Evolutionary conservation across 1,284 basidiomycete genomes (phyloP).

Genomic region (Cutaneotrichosporon cyanovorans): DNA sequence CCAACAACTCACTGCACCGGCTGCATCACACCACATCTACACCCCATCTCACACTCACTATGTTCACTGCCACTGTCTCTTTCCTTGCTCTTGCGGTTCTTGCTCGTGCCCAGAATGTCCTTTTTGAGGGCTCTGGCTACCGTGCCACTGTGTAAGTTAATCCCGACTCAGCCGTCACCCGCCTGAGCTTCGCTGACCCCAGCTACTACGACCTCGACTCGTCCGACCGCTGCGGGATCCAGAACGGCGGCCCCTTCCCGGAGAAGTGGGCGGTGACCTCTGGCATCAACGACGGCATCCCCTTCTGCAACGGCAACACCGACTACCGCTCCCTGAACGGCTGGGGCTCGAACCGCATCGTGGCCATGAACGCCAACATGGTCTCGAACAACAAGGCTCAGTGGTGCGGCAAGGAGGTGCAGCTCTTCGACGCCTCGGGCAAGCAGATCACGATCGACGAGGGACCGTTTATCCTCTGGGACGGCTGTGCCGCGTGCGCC

Average conservation of each 20-base stretch:
- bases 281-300: conserved; percentile 14
- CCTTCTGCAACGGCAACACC: conserved; percentile 10
- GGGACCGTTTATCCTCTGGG: conserved; percentile 31
- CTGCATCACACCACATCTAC: too few relatives aligned
- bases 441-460: conserved; percentile 25
- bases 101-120: conserved; percentile 12
- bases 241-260: conserved; percentile 15
- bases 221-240: conserved; percentile 8
- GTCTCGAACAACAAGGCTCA: conserved; percentile 8
- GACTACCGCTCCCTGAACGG: conserved; percentile 6
- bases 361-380: conserved; percentile 21
- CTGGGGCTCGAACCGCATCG: conserved; percentile 14
- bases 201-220: conserved; percentile 19
- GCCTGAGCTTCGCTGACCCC: neutral
- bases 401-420: conserved; percentile 25
- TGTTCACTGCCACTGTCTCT: conserved; percentile 5
- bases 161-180: too few relatives aligned
- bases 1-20: too few relatives aligned
- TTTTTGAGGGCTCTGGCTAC: conserved; percentile 6
- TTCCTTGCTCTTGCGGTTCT: conserved; percentile 6
- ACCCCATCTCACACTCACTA: conserved; percentile 2
- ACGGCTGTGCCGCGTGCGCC: conserved; percentile 27
- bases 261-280: conserved; percentile 15
- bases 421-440: conserved; percentile 30
- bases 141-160: conserved; percentile 15